Base-by-base conservation (phyloP, 2,329 filamentous ascomycete genomes). In the Karstenula rhodostoma region DNA sequence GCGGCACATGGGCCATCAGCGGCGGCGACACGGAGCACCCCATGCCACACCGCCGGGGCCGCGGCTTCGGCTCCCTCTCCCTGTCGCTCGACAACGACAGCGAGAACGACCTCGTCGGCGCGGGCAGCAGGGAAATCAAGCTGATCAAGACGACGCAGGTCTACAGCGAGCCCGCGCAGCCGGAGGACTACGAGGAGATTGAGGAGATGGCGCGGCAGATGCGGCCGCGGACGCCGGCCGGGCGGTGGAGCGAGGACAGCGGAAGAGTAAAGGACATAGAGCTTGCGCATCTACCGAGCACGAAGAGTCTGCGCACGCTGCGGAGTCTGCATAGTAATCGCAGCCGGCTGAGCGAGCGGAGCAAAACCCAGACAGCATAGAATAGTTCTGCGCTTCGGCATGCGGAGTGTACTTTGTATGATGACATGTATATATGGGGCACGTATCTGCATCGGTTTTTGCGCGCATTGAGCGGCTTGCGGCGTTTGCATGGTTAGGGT, bases 1-100 rank as follows among this genome's bases (percentile, higher is more conserved):
- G 81, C 19, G 83, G 80, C 15, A 80, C 79, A 4, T 81, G 82
- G 22, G 79, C 78, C 22, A 80, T 84, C 57, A 78, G 74, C 62
- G 73, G 75, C 9, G 58, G 61, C 25, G 32, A 44, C 32, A 37
- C 58, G 2, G 51, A 63, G 9, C 47, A 49, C 33, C 60, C 50
- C 27, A 50, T 32, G 8, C 58, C 33, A 2, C 17, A 23, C 49
- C 12, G 65, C 17, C 57, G 62, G 1, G 62, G 65, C n/a, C 57
- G 61, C 3, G 67, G 67, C 35, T 56, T 63, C 35, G 68, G 70
- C 3, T 66, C 67, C 4, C 54, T 73, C 0, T 58, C 63, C 0
- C 65, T 66, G 0, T 50, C 33, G 8, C 22, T 25, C 22, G 22
- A 62, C 8, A 69, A 56, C 37, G 70, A 73, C 10, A 74, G 71